Base-by-base conservation (phyloP, 2,329 filamentous ascomycete genomes). In the Amauroascus verrucosus region DNA sequence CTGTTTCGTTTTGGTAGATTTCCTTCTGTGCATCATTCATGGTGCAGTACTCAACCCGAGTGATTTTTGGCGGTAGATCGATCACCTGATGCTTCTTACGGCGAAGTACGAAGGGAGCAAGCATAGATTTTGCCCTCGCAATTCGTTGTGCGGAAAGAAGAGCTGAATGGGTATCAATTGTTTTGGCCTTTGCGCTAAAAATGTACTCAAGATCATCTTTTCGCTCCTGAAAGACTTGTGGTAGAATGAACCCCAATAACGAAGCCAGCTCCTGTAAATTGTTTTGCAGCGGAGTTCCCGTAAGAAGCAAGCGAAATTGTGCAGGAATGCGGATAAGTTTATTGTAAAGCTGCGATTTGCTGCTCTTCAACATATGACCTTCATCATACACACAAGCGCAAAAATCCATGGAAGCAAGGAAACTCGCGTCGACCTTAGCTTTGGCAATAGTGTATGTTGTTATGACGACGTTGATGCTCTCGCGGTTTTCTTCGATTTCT, bases 261-360 rank as follows among this genome's bases (percentile, higher is more conserved):
- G 89, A 86, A 38, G 89, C 85, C 63, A 98, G 81, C 70, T 98
- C 93, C 64, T 91, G 84, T 18, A 98, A 75, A 66, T 97, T 97
- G 71, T 98, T 98, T 63, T 98, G 93, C 11, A 98, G 78, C 0
- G 93, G 93, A 0, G 93, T 98, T 40, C 93, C 93, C 26, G 84
- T 88, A 24, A 98, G 78, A 3, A 98, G 77, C 48, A 98, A 79
- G 57, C 89, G 83, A 77, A 93, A 96, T n/a, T 81, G 73, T 0
- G 88, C 84, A 0, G 79, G 79, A 51, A 98, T 89, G 33, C 80
- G 78, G 63, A 86, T 82, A 50, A 97, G 75, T 56, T 86, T 84
- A 62, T 82, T 80, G 68, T 96, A 96, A 5, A 88, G 78, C 51
- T 86, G 82, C 0, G 90, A 94, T 45, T 83, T 82, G 1, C 84